Evolutionary conservation across 306 rosid species (phyloP).

Genomic region (Malus sieversii): DNA sequence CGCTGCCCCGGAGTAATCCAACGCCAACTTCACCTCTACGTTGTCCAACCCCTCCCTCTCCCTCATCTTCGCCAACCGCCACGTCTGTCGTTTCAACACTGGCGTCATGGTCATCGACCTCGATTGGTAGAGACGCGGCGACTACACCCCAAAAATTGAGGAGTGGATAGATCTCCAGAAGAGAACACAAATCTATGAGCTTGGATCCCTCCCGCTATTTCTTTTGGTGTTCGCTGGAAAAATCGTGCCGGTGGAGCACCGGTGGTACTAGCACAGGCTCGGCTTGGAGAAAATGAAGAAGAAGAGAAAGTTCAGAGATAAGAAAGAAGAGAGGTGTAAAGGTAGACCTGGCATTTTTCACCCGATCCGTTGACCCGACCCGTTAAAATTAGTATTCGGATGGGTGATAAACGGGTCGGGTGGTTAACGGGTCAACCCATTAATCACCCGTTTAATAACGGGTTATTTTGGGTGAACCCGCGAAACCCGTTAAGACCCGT

Average conservation of each 20-base stretch:
- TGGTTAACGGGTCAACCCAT: no score
- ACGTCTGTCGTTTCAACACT: slow-evolving; percentile 71
- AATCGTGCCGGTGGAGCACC: slow-evolving; percentile 62
- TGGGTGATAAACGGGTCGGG: no score
- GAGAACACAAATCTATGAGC: slow-evolving; percentile 59
- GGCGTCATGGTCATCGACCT: slow-evolving; percentile 92
- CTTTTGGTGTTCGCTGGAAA: slow-evolving; percentile 63
- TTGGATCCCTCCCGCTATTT: slow-evolving; percentile 72
- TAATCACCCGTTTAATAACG: no score
- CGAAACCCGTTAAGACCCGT: no score
- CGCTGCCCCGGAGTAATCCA: slow-evolving; percentile 87
- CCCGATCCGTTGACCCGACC: no score
- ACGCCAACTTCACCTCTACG: slow-evolving; percentile 81
- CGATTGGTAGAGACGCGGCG: slow-evolving; percentile 53
- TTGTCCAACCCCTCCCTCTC: slow-evolving; percentile 79
- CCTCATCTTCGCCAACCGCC: slow-evolving; percentile 41
- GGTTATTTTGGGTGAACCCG: no score
- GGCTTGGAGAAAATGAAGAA: slow-evolving; percentile 4
- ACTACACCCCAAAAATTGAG: slow-evolving; percentile 53
- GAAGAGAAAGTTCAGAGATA: no score
- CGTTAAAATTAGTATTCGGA: no score
- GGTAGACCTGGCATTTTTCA: no score
- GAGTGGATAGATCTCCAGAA: slow-evolving; percentile 92
- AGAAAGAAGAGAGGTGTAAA: no score
- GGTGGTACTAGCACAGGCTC: slow-evolving; percentile 85